phyloP scores from a whole-genome alignment of 73 alveolate species.

The Tetrahymena malaccensis region DNA sequence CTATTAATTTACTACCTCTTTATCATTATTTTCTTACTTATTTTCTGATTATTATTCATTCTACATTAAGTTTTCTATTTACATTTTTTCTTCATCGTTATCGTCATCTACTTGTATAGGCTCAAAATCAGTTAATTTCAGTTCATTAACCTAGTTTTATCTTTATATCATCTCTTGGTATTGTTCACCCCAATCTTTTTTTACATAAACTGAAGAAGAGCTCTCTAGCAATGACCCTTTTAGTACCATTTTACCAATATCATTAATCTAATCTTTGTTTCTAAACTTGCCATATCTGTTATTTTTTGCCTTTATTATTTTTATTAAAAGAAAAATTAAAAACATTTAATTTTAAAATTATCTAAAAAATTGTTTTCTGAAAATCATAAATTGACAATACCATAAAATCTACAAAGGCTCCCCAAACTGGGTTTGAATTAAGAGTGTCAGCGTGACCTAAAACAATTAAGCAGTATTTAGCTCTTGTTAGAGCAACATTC shows the following conservation, averaged over 20 bases:
- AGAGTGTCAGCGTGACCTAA: slow-evolving; percentile 66
- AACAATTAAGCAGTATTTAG: slow-evolving; percentile 55
- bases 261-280: background rate
- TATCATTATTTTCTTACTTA: too few species aligned
- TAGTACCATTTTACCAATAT: background rate
- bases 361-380: too few species aligned
- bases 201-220: background rate
- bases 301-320: background rate
- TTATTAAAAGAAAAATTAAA: background rate
- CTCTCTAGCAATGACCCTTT: background rate
- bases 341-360: too few species aligned
- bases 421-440: slow-evolving; percentile 12
- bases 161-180: background rate
- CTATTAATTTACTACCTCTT: background rate
- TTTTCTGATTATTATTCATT: background rate
- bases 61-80: background rate
- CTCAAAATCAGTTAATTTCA: background rate
- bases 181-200: background rate
- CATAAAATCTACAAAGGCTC: background rate
- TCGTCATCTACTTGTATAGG: background rate
- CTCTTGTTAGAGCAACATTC: slow-evolving; percentile 83
- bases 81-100: background rate
- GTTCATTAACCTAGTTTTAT: background rate
- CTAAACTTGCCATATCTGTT: background rate
- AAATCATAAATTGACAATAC: background rate